Base-by-base conservation (phyloP, 176 grass and related monocot genomes). In the Musa acuminata region DNA sequence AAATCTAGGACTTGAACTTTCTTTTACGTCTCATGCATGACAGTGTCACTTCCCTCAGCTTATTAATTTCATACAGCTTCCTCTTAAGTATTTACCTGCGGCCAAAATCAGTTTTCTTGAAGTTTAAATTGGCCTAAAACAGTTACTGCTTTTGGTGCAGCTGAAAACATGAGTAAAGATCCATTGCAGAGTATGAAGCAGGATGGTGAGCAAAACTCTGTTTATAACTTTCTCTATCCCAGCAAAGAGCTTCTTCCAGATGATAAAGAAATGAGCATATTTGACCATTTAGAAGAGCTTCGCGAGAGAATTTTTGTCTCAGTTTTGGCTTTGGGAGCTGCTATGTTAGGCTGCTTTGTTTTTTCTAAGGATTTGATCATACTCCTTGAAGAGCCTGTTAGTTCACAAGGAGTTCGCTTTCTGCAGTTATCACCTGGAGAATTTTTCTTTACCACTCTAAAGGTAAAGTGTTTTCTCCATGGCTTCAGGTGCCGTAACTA, bases 401-500 rank as follows among this genome's bases (percentile, higher is more conserved):
- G 86, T 80, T 78, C 69, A 75, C 95, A 98, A 75, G 95, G 95
- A 83, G 95, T 98, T 66, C 80, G 95, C 12, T 98, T 98, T 73
- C 77, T 98, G 77, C 95, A 98, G 80, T 86, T 98, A 8, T 98
- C 95, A 51, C 95, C 95, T 87, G 90, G 95, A 17, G 95, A 98
- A 52, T 98, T 98, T 83, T 98, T 98, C 90, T 98, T 98, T 85
- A 98, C 95, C 64, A 93, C 95, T 77, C 23, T 98, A 21, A 98
- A 98, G 95, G 95, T 98, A 80, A 91, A 71, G 21, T 35, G 4
- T 43, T 70, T 49, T 49, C 13, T 26, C 1, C 14, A 8, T 51
- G 67, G 35, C 35, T 43, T 43, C 4, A 43, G 4, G 35, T 43
- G 6, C 35, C 4, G 4, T 43, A 5, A 6, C 35, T 43, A 43